Evolutionary conservation across 441 rosid genomes (phyloP).

Genomic region (Aquilaria agallochum): DNA sequence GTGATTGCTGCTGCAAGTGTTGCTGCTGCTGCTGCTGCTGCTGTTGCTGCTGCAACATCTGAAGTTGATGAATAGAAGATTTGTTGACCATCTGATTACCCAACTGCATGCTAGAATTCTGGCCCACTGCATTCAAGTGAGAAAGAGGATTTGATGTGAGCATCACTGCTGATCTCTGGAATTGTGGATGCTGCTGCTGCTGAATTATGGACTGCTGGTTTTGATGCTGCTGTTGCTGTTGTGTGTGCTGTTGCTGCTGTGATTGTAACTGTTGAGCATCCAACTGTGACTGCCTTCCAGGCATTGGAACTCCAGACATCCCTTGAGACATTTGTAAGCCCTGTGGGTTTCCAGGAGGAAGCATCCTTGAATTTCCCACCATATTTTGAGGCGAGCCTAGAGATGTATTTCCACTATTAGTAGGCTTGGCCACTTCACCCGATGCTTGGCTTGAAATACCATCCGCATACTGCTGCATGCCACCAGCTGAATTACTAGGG

Average conservation of each 20-base stretch:
- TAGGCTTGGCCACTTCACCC: conserved; percentile 53
- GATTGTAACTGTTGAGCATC: conserved; percentile 54
- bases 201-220: conserved; percentile 56
- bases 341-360: conserved; percentile 76
- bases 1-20: conserved; percentile 25
- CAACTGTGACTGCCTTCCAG: conserved; percentile 59
- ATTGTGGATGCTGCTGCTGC: conserved; percentile 75
- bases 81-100: conserved; percentile 79
- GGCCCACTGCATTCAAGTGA: conserved; percentile 57
- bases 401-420: conserved; percentile 44
- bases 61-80: conserved; percentile 62
- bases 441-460: conserved; percentile 50
- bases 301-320: conserved; percentile 56
- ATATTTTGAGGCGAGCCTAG: conserved; percentile 46
- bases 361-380: conserved; percentile 57
- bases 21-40: conserved; percentile 43
- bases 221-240: conserved; percentile 42
- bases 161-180: conserved; percentile 71
- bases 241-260: conserved; percentile 44
- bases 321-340: conserved; percentile 81
- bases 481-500: conserved; percentile 47
- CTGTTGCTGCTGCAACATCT: conserved; percentile 69
- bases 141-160: conserved; percentile 63
- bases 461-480: conserved; percentile 63
- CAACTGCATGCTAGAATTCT: conserved; percentile 68